These are phyloP conservation scores for Triticum timopheevii DNA, from an alignment of 176 grass and related monocot species.

Conservation along the genomic window DNA sequence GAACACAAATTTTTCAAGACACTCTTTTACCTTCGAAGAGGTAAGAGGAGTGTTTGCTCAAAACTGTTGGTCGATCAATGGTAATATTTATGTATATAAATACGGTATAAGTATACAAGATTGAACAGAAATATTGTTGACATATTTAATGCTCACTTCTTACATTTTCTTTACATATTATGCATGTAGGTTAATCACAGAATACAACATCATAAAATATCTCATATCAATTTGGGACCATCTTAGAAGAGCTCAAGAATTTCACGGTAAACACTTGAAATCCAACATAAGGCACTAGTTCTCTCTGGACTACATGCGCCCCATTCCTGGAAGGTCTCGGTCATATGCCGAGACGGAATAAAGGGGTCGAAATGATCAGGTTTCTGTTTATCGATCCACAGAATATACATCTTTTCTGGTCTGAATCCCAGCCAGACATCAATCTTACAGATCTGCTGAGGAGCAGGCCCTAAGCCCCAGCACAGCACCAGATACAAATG, in stretches of 20 bases:
- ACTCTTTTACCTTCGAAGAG: too few species aligned
- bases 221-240: too few species aligned
- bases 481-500: background rate
- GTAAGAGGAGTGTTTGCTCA: too few species aligned
- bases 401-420: background rate
- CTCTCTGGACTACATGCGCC: background rate
- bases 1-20: too few species aligned
- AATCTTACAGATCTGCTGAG: slow-evolving; percentile 22
- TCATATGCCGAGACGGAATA: background rate
- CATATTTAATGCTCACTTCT: too few species aligned
- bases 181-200: too few species aligned
- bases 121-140: too few species aligned
- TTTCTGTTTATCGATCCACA: slow-evolving; percentile 15
- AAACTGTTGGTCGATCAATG: too few species aligned
- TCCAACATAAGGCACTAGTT: background rate
- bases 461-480: background rate
- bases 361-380: background rate
- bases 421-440: slow-evolving; percentile 10
- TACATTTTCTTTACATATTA: too few species aligned
- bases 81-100: too few species aligned
- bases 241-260: background rate
- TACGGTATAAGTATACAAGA: too few species aligned
- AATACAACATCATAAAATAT: too few species aligned
- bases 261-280: background rate
- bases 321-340: background rate